These are phyloP conservation scores for Calendula officinalis DNA, from an alignment of 129 eudicot genomes.

Conservation along the genomic window DNA sequence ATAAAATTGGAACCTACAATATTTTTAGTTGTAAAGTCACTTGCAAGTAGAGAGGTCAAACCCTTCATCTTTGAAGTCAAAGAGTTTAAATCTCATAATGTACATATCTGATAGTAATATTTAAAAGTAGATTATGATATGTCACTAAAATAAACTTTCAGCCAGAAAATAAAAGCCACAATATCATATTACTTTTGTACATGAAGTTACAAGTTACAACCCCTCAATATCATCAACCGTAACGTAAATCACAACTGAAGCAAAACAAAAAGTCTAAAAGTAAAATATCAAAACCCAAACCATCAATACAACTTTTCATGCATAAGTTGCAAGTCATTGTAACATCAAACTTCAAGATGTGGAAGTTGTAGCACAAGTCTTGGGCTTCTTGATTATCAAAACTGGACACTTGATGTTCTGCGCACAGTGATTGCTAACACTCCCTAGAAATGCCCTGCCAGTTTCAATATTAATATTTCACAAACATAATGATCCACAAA, in stretches of 20 bases:
- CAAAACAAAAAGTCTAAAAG: background rate
- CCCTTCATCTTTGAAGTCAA: too few species aligned
- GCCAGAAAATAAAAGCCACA: too few species aligned
- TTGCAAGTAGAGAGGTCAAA: too few species aligned
- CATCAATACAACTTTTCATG: background rate
- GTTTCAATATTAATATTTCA: background rate
- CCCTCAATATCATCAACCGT: too few species aligned
- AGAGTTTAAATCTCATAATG: too few species aligned
- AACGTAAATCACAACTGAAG: background rate
- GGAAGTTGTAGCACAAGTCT: conserved; percentile 25
- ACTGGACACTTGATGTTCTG: conserved; percentile 78
- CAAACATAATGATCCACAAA: background rate
- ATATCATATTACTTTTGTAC: too few species aligned
- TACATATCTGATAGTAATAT: too few species aligned
- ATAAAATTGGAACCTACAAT: too few species aligned
- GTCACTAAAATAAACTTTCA: too few species aligned
- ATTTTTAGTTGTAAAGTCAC: too few species aligned
- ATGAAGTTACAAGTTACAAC: too few species aligned
- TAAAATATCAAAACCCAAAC: background rate
- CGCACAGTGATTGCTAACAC: conserved; percentile 90
- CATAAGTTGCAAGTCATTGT: background rate
- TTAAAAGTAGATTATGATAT: too few species aligned
- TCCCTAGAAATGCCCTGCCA: conserved; percentile 79
- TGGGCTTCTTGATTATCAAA: conserved; percentile 79
- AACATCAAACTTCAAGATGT: conserved; percentile 1